Evolutionary conservation across 2,329 filamentous ascomycete genomes (phyloP), one percentile per base, ranked within the genome.

Genomic region (Epichloe hybrida): DNA sequence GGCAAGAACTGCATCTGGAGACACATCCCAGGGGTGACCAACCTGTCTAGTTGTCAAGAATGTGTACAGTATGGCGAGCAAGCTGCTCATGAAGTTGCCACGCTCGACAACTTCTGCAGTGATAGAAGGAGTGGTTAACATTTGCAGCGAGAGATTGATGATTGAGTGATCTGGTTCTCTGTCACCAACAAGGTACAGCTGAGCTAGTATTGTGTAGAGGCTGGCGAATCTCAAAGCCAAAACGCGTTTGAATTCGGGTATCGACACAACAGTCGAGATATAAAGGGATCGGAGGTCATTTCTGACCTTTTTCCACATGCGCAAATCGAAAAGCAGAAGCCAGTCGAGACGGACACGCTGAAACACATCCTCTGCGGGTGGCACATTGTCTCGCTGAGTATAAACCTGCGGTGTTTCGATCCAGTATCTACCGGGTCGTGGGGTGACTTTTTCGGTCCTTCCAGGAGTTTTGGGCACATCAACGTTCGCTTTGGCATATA

Each of bases 131-230:
- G 93, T 96, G 0, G 93, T 98, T 55, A 98, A 73, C 80, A 98
- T 94, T 64, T 98, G 93, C 34, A 97, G 72, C 4, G 91, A 97
- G 38, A 98, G 79, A 63, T 96, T 96, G 73, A 98, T 95, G 62
- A 98, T 97, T 11, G 91, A 97, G 66, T 97, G 91, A 62, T 98
- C 93, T 2, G 93, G 93, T 65, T 98, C 93, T 56, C 93, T 79
- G 63, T 98, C 93, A 13, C 91, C 91, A 56, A 98, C 93, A 34
- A 98, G 78, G 64, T 97, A 98, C 3, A 98, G 73, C 64, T 98
- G 91, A 5, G 93, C 90, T 46, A 98, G 72, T 2, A 86, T 87
- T 2, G 93, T 97, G 68, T 98, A 98, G 3, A 98, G 75, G 1
- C 89, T 91, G 49, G 94, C 88, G 64, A 98, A 94, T n/a, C 93